Evolutionary conservation across 2,329 filamentous ascomycete genomes (phyloP).

Genomic region (Hypocreales sp.): DNA sequence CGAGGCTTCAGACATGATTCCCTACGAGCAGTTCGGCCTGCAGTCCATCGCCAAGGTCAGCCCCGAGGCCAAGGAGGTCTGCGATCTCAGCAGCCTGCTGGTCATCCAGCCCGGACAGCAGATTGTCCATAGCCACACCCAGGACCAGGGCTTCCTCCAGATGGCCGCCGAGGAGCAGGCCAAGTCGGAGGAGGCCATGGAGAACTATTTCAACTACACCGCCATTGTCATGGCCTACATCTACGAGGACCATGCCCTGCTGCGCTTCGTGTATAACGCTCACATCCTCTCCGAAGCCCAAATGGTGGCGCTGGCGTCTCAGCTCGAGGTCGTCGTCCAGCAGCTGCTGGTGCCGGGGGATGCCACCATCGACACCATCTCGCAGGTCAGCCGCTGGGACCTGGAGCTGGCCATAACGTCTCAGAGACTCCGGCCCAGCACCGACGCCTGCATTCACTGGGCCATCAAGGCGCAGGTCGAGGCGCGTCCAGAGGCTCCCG

Average conservation of each 20-base stretch:
- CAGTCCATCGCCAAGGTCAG: slow-evolving; percentile 8
- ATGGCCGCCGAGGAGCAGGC: not conserved
- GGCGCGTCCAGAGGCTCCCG: not conserved
- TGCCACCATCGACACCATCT: not conserved
- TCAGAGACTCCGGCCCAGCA: not conserved
- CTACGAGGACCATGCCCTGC: not conserved
- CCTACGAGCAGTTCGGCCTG: slow-evolving; percentile 8
- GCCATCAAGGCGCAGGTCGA: slow-evolving; percentile 2
- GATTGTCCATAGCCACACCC: not conserved
- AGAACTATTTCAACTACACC: slow-evolving; percentile 4
- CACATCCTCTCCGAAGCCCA: not conserved
- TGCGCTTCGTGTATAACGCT: slow-evolving; percentile 1
- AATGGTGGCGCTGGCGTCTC: not conserved
- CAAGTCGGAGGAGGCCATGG: not conserved
- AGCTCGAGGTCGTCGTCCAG: slow-evolving; percentile 1
- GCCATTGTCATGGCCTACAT: slow-evolving; percentile 1
- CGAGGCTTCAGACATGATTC: slow-evolving; percentile 2
- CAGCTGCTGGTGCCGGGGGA: slow-evolving; percentile 1
- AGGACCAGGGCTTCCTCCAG: slow-evolving; percentile 1
- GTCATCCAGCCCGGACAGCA: slow-evolving; percentile 9
- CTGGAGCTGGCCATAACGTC: not conserved
- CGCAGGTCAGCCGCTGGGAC: not conserved
- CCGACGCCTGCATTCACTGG: slow-evolving; percentile 4
- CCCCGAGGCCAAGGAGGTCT: slow-evolving; percentile 5
- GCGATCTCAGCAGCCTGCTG: slow-evolving; percentile 11